A percentile compares a stretch with the other conserved stretches of the same genome.
phyloP scores from a whole-genome alignment of 129 eudicot species.

The Flaveria trinervia region DNA sequence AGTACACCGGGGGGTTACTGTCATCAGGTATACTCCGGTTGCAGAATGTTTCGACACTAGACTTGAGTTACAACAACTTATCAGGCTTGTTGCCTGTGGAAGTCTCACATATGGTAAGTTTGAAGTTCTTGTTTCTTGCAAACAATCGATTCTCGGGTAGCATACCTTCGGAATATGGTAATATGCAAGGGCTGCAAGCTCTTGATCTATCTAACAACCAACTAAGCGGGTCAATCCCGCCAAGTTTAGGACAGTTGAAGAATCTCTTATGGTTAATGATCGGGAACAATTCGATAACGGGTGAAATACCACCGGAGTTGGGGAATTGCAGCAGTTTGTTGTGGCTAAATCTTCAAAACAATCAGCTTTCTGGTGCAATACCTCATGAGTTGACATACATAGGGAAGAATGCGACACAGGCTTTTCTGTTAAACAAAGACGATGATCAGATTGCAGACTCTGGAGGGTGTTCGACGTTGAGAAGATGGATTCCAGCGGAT shows the following conservation, averaged over 20 bases:
- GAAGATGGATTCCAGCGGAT: constrained; percentile 96
- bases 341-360: constrained; percentile 86
- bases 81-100: constrained; percentile 71
- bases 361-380: constrained; percentile 59
- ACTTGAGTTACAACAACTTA: constrained; percentile 76
- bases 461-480: constrained; percentile 76
- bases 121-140: constrained; percentile 71
- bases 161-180: constrained; percentile 79
- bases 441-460: constrained; percentile 55
- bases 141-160: constrained; percentile 60
- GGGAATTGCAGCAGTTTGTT: constrained; percentile 89
- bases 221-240: constrained; percentile 63
- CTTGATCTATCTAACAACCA: constrained; percentile 81
- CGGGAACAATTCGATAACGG: constrained; percentile 68
- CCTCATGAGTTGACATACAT: constrained; percentile 53
- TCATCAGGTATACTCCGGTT: constrained; percentile 65
- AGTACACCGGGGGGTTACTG: constrained; percentile 59
- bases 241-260: constrained; percentile 63
- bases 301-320: constrained; percentile 72
- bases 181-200: constrained; percentile 56
- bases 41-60: constrained; percentile 58
- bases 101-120: constrained; percentile 49
- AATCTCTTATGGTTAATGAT: constrained; percentile 93
- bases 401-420: constrained; percentile 57
- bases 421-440: constrained; percentile 53